Evolutionary conservation across 805 yeast genomes (phyloP).

Genomic region (Candida corydali): DNA sequence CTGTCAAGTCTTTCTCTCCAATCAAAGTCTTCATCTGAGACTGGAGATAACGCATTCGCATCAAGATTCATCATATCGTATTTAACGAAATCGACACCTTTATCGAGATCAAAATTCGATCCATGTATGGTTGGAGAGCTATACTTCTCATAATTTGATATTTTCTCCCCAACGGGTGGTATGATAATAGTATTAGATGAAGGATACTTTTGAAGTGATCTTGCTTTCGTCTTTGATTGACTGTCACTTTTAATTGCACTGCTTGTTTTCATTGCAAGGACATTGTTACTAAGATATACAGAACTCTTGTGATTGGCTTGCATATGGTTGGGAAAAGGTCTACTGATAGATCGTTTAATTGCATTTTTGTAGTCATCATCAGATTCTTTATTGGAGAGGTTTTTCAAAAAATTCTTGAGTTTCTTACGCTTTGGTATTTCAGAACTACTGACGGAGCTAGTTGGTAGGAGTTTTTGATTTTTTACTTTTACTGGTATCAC

Average conservation of each 20-base stretch:
- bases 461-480: not conserved
- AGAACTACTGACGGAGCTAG: not conserved
- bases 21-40: slow-evolving; percentile 3
- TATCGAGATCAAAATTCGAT: not conserved
- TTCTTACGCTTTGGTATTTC: slow-evolving; percentile 1
- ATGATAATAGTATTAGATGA: slow-evolving; percentile 8
- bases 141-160: slow-evolving; percentile 4
- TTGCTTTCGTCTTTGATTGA: not conserved
- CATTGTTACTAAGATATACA: not conserved
- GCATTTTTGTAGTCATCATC: not conserved
- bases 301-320: not conserved
- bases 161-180: slow-evolving; percentile 9
- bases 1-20: not conserved
- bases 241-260: not conserved
- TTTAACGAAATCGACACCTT: slow-evolving; percentile 3
- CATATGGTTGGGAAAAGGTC: not conserved
- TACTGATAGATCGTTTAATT: slow-evolving; percentile 1
- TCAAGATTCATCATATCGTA: slow-evolving; percentile 10
- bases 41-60: slow-evolving; percentile 8
- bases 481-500: not conserved
- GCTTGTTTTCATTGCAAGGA: slow-evolving; percentile 1
- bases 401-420: slow-evolving; percentile 3
- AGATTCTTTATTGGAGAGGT: not conserved
- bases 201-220: not conserved
- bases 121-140: slow-evolving; percentile 7